phyloP scores from a whole-genome alignment of 2,329 filamentous ascomycete genomes.

The Fusarium dlaminii region DNA sequence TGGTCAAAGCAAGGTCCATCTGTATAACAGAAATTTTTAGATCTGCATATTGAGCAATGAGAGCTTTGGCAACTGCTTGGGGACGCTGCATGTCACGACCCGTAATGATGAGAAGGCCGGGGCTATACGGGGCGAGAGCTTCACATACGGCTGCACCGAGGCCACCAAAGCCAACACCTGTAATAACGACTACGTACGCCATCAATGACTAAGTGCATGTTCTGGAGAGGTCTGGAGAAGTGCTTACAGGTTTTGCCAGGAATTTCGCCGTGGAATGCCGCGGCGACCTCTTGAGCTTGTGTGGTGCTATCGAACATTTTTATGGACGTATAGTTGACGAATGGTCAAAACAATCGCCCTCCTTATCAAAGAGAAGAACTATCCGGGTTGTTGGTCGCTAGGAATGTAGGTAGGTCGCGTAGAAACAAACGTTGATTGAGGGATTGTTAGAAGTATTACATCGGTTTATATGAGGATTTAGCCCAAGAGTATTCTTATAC shows the following conservation, averaged over 20 bases:
- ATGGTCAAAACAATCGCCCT: neutral
- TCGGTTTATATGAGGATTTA: neutral
- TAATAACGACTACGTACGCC: neutral
- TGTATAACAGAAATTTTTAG: neutral
- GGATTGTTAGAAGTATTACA: neutral
- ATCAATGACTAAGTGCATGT: neutral
- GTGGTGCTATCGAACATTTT: neutral
- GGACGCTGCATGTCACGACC: neutral
- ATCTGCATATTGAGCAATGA: neutral
- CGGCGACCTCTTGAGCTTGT: neutral
- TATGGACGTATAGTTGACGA: neutral
- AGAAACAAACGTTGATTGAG: neutral
- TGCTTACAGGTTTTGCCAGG: neutral
- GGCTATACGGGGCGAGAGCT: neutral
- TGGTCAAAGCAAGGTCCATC: neutral
- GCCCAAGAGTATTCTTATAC: neutral
- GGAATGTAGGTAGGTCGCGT: neutral
- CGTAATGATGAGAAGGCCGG: neutral
- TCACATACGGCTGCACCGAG: neutral
- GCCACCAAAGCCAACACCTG: neutral
- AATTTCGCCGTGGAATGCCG: neutral
- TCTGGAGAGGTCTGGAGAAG: neutral
- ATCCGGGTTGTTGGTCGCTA: neutral
- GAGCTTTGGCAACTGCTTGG: neutral
- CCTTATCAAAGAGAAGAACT: neutral